These are phyloP conservation scores for Malassezia psittaci DNA, from an alignment of 1,284 basidiomycete genomes.

Conservation along the genomic window DNA sequence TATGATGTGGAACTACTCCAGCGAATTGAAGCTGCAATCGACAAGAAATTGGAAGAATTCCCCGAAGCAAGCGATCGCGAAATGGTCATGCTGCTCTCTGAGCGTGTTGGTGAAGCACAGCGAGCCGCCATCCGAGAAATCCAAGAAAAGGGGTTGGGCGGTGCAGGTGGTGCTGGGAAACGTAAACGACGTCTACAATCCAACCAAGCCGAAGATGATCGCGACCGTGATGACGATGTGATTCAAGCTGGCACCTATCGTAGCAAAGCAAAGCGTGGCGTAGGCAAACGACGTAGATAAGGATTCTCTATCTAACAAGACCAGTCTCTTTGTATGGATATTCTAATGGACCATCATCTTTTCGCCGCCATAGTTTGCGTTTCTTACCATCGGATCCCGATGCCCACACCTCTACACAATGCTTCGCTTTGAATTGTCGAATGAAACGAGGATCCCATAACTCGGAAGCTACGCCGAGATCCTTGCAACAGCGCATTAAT, in stretches of 20 bases:
- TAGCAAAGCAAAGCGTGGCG: constrained; percentile 9
- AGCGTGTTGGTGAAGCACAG: constrained; percentile 80
- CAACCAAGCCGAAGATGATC: constrained; percentile 28
- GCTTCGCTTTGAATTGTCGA: constrained; percentile 74
- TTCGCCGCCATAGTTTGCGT: constrained; percentile 50
- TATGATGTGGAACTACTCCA: constrained; percentile 96
- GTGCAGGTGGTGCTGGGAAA: constrained; percentile 33
- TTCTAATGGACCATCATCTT: constrained; percentile 39
- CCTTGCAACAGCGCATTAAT: constrained; percentile 95
- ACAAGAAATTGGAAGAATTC: constrained; percentile 85
- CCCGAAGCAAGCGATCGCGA: constrained; percentile 68
- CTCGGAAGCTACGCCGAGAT: constrained; percentile 88
- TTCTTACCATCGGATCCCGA: constrained; percentile 66
- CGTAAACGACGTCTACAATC: constrained; percentile 28
- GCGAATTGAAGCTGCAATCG: constrained; percentile 69
- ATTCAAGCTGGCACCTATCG: constrained; percentile 24
- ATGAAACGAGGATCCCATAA: constrained; percentile 96
- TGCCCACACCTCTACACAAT: constrained; percentile 73
- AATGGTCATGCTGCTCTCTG: constrained; percentile 74
- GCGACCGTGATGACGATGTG: constrained; percentile 45
- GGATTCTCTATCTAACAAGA: background rate
- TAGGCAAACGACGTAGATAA: constrained; percentile 5
- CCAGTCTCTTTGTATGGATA: constrained; percentile 47
- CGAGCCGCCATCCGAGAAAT: constrained; percentile 68
- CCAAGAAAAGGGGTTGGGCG: constrained; percentile 35